Conservation (phyloP, 768 basidiomycete genomes). For the Vararia minispora region DNA sequence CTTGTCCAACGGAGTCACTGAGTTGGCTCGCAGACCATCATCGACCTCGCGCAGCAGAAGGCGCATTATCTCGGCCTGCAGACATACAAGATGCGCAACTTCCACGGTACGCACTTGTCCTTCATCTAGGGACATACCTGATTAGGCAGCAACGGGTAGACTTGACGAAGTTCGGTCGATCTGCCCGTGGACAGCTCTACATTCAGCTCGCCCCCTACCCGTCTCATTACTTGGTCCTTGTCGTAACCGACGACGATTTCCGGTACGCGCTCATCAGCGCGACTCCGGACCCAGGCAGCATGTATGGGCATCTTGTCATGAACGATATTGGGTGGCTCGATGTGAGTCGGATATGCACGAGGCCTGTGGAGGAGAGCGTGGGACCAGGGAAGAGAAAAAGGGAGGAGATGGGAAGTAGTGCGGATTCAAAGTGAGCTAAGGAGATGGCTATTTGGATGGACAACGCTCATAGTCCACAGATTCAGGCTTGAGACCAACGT, state of each 20-base stretch:
- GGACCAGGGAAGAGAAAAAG: slow-evolving; percentile 23
- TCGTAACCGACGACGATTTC: slow-evolving; percentile 68
- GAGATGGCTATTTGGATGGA: no score
- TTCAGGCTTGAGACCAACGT: slow-evolving; percentile 67
- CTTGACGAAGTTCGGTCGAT: slow-evolving; percentile 54
- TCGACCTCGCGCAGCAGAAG: slow-evolving; percentile 75
- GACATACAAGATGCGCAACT: slow-evolving; percentile 57
- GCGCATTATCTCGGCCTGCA: slow-evolving; percentile 78
- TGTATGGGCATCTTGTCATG: slow-evolving; percentile 53
- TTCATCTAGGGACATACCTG: neutral
- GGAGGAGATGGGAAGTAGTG: no score
- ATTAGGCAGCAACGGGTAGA: no score
- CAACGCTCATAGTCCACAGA: no score
- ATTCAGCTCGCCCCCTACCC: slow-evolving; percentile 72
- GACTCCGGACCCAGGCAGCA: slow-evolving; percentile 38
- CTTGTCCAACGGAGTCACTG: neutral
- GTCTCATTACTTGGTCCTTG: slow-evolving; percentile 74
- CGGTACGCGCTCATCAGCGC: slow-evolving; percentile 75
- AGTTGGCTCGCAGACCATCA: slow-evolving; percentile 51
- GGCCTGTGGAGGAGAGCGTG: slow-evolving; percentile 12
- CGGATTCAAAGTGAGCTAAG: no score
- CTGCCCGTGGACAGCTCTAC: slow-evolving; percentile 52
- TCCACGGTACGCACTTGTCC: slow-evolving; percentile 40
- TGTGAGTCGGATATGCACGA: slow-evolving; percentile 46
- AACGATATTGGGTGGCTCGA: slow-evolving; percentile 76